Conservation (phyloP, 306 rosid species). For the Castanopsis chinensis region DNA sequence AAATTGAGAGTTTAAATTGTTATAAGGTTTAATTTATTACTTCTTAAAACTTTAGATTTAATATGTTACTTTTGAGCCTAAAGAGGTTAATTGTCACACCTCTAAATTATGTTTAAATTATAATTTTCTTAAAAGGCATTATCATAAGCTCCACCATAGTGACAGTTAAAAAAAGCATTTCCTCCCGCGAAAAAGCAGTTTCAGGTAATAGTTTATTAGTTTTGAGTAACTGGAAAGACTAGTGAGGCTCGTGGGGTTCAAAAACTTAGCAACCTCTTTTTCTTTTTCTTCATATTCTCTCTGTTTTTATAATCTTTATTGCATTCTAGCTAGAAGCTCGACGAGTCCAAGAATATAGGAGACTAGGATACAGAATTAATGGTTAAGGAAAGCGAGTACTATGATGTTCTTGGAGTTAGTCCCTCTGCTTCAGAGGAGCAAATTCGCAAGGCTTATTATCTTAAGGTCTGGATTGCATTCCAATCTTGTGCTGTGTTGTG, state of each 20-base stretch:
- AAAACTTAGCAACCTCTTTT: not conserved
- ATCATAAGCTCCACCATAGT: constrained; percentile 30
- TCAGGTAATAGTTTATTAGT: constrained; percentile 40
- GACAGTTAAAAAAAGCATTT: constrained; percentile 45
- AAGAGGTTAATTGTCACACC: too few relatives aligned
- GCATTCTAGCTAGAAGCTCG: not conserved
- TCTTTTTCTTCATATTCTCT: constrained; percentile 2
- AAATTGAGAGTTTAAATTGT: too few relatives aligned
- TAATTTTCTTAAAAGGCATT: not conserved
- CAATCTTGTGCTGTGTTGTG: not conserved
- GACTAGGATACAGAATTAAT: constrained; percentile 15
- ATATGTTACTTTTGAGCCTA: too few relatives aligned
- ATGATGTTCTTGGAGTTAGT: constrained; percentile 66
- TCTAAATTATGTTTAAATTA: too few relatives aligned
- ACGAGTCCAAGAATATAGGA: not conserved
- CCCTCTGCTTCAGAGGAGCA: constrained; percentile 73
- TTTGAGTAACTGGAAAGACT: constrained; percentile 62
- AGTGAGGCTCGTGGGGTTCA: constrained; percentile 31
- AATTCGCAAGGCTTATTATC: constrained; percentile 91
- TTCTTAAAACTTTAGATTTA: too few relatives aligned
- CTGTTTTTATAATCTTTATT: not conserved
- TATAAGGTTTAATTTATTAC: too few relatives aligned
- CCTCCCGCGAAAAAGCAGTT: constrained; percentile 70
- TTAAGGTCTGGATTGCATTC: constrained; percentile 45
- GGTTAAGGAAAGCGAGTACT: constrained; percentile 85